Base-by-base conservation (phyloP, 2,329 filamentous ascomycete species). In the Nemania sp. region DNA sequence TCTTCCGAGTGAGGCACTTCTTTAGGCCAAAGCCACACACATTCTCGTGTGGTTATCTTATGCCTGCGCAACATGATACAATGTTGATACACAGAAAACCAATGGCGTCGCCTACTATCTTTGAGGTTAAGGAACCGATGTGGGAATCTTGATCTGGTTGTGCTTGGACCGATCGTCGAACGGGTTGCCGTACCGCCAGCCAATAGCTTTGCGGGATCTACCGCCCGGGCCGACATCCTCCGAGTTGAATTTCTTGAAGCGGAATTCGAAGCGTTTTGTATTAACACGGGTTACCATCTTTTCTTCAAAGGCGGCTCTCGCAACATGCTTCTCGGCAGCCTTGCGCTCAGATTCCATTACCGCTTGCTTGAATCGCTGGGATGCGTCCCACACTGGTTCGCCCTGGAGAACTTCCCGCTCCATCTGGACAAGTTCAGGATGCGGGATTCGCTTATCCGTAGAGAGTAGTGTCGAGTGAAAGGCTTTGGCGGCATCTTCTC, bases 141-240 rank as follows among this genome's bases (percentile, higher is more conserved):
- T 86, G 19, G 86, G 85, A 66, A 88, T 88, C 78, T 88, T 88
- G 73, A 86, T 71, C 67, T 80, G 65, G 19, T 80, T 66, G n/a
- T 82, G 84, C 62, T 79, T 81, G 72, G 79, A 81, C 52, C 86
- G 78, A 66, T 89, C 86, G 65, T 82, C 76, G 59, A 77, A 75
- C 9, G 86, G 85, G 56, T 78, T 78, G 56, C 86, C 86, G 62
- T 89, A 89, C 55, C 83, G 75, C 78, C 80, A 84, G 17, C 86
- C 86, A 2, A 81, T 77, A 11, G 74, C 83, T 22, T 68, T 71
- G 30, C 73, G 70, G 4, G 77, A 73, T 54, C 80, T 77, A 19
- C 84, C 84, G 44, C 77, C 71, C 19, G 69, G 72, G 26, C 84
- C 84, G 2, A 78, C 80, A 50, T 77, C 73, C 45, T 86, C 81